phyloP scores from a whole-genome alignment of 257 asterid genomes.

The Scutellaria galericulata region DNA sequence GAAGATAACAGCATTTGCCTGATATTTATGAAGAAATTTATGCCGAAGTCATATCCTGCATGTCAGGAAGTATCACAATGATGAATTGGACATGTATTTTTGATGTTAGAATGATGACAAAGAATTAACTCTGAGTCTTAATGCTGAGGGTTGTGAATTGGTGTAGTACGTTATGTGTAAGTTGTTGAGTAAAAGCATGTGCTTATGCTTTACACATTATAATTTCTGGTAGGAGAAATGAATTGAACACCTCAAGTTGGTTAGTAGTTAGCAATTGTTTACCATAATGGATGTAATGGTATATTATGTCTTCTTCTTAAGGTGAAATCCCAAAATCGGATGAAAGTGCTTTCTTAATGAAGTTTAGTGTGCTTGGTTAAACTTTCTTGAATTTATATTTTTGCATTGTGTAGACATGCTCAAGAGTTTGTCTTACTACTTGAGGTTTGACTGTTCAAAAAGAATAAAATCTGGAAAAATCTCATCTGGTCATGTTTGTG shows the following conservation, averaged over 20 bases:
- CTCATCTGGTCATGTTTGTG: neutral
- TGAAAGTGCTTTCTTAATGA: neutral
- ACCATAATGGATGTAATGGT: neutral
- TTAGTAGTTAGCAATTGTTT: neutral
- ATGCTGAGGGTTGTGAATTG: neutral
- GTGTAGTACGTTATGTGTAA: neutral
- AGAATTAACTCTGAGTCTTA: neutral
- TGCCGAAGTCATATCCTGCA: neutral
- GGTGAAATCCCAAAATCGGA: neutral
- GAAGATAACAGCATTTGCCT: slow-evolving; percentile 3
- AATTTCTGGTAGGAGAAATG: slow-evolving; percentile 13
- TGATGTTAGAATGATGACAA: neutral
- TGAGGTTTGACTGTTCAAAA: neutral
- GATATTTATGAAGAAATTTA: neutral
- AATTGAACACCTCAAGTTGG: neutral
- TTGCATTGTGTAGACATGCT: slow-evolving; percentile 4
- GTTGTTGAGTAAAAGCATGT: neutral
- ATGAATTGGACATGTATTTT: neutral
- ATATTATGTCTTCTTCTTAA: neutral
- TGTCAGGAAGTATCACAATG: neutral
- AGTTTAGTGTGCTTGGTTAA: slow-evolving; percentile 14
- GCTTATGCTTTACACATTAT: neutral
- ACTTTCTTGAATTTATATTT: slow-evolving; percentile 9
- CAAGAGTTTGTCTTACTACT: neutral
- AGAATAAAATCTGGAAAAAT: neutral